Evolutionary conservation across 2,329 filamentous ascomycete genomes (phyloP).

Genomic region (Aphanoascus verrucosus): DNA sequence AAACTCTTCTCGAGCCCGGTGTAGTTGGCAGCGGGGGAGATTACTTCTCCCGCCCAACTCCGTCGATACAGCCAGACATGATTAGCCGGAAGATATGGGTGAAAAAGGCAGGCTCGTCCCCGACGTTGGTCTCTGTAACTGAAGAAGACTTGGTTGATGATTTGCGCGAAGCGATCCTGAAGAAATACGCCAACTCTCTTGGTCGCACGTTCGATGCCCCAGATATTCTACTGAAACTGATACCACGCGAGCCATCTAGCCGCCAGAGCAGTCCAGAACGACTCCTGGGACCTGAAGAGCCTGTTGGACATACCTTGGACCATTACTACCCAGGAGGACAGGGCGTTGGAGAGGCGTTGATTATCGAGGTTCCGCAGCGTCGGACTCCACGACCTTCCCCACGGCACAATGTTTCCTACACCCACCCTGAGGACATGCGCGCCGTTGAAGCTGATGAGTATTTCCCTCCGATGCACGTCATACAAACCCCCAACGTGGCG

Average conservation of each 20-base stretch:
- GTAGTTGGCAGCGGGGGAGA: slow-evolving; percentile 20
- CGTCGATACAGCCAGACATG: slow-evolving; percentile 25
- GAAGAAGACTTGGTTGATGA: slow-evolving; percentile 92
- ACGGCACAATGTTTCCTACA: slow-evolving; percentile 39
- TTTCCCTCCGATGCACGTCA: slow-evolving; percentile 60
- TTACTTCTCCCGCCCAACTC: slow-evolving; percentile 16
- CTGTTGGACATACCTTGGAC: slow-evolving; percentile 66
- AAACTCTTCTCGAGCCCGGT: slow-evolving; percentile 25
- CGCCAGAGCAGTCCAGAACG: slow-evolving; percentile 48
- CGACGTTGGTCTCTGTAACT: slow-evolving; percentile 73
- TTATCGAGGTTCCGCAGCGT: slow-evolving; percentile 74
- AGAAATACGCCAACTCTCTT: slow-evolving; percentile 88
- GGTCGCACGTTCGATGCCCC: slow-evolving; percentile 82
- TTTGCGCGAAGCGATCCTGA: slow-evolving; percentile 79
- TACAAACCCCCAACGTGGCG: slow-evolving; percentile 34
- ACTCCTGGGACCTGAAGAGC: slow-evolving; percentile 72
- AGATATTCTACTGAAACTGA: slow-evolving; percentile 70
- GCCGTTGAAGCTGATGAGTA: slow-evolving; percentile 68
- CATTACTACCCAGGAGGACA: slow-evolving; percentile 79
- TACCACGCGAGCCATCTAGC: slow-evolving; percentile 50
- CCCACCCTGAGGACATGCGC: slow-evolving; percentile 50
- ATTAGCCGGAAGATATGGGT: slow-evolving; percentile 77
- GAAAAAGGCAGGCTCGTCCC: slow-evolving; percentile 70
- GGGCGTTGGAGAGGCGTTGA: slow-evolving; percentile 72
- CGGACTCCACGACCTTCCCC: slow-evolving; percentile 75